A percentile compares a stretch with the other conserved stretches of the same genome.
phyloP scores from a whole-genome alignment of 257 asterid genomes.

The Scutellaria minor region DNA sequence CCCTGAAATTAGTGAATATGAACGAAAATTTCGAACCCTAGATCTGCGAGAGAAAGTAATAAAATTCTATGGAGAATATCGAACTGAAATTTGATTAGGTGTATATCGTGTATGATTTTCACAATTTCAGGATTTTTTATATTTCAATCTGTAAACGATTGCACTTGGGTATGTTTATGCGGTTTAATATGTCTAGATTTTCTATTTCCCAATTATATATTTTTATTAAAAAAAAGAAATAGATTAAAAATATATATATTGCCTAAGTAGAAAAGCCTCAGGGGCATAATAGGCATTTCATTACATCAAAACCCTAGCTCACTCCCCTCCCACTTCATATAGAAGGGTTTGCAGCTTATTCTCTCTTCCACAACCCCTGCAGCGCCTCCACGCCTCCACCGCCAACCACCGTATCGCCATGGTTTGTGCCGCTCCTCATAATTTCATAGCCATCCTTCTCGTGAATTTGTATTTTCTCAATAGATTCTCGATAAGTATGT shows the following conservation, averaged over 20 bases:
- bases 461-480: background rate
- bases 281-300: conserved; percentile 32
- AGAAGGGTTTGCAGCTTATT: background rate
- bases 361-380: background rate
- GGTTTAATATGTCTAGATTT: background rate
- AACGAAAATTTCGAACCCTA: conserved; percentile 43
- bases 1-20: conserved; percentile 29
- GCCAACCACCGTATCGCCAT: conserved; percentile 37
- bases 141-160: background rate
- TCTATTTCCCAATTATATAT: too few relatives aligned
- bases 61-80: conserved; percentile 27
- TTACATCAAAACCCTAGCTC: conserved; percentile 34
- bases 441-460: background rate
- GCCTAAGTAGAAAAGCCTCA: background rate
- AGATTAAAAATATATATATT: too few relatives aligned
- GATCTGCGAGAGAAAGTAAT: conserved; percentile 38
- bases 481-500: background rate
- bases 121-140: too few relatives aligned
- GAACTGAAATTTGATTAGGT: background rate
- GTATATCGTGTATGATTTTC: background rate
- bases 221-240: too few relatives aligned
- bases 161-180: background rate
- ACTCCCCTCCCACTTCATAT: conserved; percentile 5
- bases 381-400: conserved; percentile 36
- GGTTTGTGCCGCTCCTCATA: conserved; percentile 30